Evolutionary conservation across 2,329 filamentous ascomycete genomes (phyloP).

Genomic region (Talaromyces sp.): DNA sequence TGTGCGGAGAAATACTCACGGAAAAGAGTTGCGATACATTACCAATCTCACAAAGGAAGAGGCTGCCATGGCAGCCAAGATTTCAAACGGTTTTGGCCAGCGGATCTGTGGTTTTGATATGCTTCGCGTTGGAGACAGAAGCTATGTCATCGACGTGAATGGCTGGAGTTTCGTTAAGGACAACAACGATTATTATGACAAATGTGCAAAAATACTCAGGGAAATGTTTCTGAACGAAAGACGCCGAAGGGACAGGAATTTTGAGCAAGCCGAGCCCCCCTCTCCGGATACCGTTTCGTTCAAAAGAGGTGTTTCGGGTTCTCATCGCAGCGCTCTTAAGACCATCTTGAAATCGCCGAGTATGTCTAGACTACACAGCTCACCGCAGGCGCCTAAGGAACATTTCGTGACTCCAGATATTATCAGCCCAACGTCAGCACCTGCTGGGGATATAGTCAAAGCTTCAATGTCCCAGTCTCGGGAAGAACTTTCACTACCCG

Average conservation of each 20-base stretch:
- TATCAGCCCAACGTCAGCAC: conserved; percentile 31
- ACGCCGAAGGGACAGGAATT: conserved; percentile 33
- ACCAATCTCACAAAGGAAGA: conserved; percentile 79
- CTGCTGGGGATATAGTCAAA: conserved; percentile 29
- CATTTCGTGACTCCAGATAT: conserved; percentile 44
- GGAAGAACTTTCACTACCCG: conserved; percentile 24
- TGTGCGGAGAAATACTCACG: conserved; percentile 92
- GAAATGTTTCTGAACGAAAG: conserved; percentile 85
- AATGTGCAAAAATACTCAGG: conserved; percentile 78
- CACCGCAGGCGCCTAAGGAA: conserved; percentile 40
- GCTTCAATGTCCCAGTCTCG: conserved; percentile 11
- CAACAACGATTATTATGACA: conserved; percentile 97
- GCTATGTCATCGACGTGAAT: conserved; percentile 98
- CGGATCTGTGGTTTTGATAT: conserved; percentile 95
- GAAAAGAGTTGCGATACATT: conserved; percentile 94
- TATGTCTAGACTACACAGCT: conserved; percentile 56
- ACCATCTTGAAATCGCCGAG: conserved; percentile 63
- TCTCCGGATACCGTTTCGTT: conserved; percentile 32
- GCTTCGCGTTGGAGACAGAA: conserved; percentile 79
- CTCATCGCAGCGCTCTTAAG: conserved; percentile 53
- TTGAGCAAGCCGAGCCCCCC: conserved; percentile 34
- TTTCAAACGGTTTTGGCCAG: conserved; percentile 88
- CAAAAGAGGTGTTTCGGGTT: conserved; percentile 38
- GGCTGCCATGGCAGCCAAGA: conserved; percentile 79
- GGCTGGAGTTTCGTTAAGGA: conserved; percentile 99